Conservation (phyloP, 805 yeast species). For the Yamadazyma olivae region DNA sequence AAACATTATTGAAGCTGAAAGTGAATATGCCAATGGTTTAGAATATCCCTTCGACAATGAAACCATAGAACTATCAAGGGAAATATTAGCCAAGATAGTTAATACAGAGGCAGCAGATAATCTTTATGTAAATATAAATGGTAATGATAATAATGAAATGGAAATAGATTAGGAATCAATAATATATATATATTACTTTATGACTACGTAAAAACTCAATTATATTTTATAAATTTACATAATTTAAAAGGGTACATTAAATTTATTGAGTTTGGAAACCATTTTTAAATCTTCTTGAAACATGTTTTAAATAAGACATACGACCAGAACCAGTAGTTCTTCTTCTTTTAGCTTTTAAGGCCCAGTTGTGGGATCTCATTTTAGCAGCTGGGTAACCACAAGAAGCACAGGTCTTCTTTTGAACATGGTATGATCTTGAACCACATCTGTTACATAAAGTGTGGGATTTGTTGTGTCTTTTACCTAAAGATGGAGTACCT, state of each 20-base stretch:
- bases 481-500: slow-evolving; percentile 99
- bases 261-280: slow-evolving; percentile 70
- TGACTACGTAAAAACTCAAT: slow-evolving; percentile 4
- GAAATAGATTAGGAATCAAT: slow-evolving; percentile 13
- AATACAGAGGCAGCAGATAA: slow-evolving; percentile 81
- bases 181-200: neutral
- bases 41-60: slow-evolving; percentile 62
- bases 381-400: slow-evolving; percentile 99
- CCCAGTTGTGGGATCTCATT: slow-evolving; percentile 99
- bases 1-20: slow-evolving; percentile 24
- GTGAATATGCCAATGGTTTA: slow-evolving; percentile 54
- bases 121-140: slow-evolving; percentile 64
- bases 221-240: slow-evolving; percentile 2
- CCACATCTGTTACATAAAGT: slow-evolving; percentile 99
- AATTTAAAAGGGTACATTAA: slow-evolving; percentile 4
- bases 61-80: slow-evolving; percentile 66
- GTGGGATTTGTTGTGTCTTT: slow-evolving; percentile 99
- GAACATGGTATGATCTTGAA: slow-evolving; percentile 97
- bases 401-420: slow-evolving; percentile 97
- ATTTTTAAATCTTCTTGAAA: slow-evolving; percentile 97
- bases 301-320: slow-evolving; percentile 96
- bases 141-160: slow-evolving; percentile 15
- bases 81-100: slow-evolving; percentile 61
- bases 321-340: slow-evolving; percentile 99
- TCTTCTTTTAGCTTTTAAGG: slow-evolving; percentile 98